These are phyloP conservation scores for Penicillium cinerascens DNA, from an alignment of 495 filamentous ascomycete species.

Conservation along the genomic window DNA sequence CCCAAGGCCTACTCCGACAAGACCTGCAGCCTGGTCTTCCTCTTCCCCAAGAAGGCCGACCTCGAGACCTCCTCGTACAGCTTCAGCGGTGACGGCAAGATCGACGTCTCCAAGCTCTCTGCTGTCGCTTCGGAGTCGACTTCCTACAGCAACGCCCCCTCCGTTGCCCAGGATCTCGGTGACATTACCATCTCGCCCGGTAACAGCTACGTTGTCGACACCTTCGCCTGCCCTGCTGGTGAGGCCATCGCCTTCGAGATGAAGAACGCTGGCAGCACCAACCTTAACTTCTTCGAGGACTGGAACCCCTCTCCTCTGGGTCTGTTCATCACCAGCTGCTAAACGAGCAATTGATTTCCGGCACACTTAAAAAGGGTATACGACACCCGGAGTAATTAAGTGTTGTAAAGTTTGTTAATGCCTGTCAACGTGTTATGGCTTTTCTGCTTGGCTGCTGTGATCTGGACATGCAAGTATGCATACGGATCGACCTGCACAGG, in stretches of 20 bases:
- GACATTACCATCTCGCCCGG: conserved; percentile 50
- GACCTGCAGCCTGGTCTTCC: conserved; percentile 64
- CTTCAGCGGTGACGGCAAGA: conserved; percentile 54
- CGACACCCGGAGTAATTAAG: neutral
- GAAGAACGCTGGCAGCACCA: conserved; percentile 47
- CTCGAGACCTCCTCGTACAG: conserved; percentile 55
- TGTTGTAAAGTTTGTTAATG: conserved; percentile 5
- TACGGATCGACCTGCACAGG: neutral
- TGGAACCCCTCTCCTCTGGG: conserved; percentile 60
- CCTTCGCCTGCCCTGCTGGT: conserved; percentile 55
- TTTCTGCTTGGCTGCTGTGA: neutral
- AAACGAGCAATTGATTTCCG: conserved; percentile 9
- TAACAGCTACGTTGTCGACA: conserved; percentile 53
- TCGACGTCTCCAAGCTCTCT: conserved; percentile 50
- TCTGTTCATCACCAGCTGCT: conserved; percentile 59
- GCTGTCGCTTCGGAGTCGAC: conserved; percentile 40
- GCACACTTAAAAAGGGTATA: neutral
- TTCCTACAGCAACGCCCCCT: conserved; percentile 49
- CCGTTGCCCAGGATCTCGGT: conserved; percentile 43
- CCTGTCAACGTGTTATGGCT: conserved; percentile 8
- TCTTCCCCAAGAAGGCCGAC: conserved; percentile 53
- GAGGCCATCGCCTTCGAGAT: conserved; percentile 49
- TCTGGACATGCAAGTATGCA: neutral
- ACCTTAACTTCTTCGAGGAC: conserved; percentile 63
- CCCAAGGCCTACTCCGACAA: conserved; percentile 48